Evolutionary conservation across 116 monocot species (phyloP), one percentile per base, ranked within the genome.

Genomic region (Posidonia oceanica): DNA sequence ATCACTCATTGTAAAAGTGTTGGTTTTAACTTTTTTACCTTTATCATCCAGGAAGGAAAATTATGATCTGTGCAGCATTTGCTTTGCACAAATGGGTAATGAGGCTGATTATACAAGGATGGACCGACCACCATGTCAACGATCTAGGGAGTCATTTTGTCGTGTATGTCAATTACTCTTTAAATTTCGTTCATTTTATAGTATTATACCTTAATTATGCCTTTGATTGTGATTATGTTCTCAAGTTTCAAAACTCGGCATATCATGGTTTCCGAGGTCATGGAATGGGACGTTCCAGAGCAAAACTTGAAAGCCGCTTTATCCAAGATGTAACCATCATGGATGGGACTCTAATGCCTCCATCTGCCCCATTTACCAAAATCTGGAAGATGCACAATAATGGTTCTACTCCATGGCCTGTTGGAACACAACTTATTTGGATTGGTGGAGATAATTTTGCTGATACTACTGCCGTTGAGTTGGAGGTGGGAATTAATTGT

Each of bases 331-430:
- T 96, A 10, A 88, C 95, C 14, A 82, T 96, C 21, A 55, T 72
- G 21, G 95, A 96, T 83, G 95, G 91, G 40, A 96, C 91, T 38
- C 4, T 81, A 42, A 82, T 96, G 86, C 59, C 86, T 29, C 84
- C 88, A 55, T 78, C 53, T 36, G 81, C 83, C 44, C 83, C 71
- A 13, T 91, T 96, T 66, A 96, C 91, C 4, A 96, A 96, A 72
- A 91, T 96, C 72, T 96, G 95, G 95, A 76, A 86, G 59, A 80
- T 96, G 88, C 80, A 72, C 16, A 96, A 96, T 72, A 88, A 80
- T 78, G 95, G 95, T 21, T 75, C 66, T n/a, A 61, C 71, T 54
- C 52, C 54, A 14, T 96, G 95, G 91, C 88, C 91, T 12, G 67
- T 55, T 54, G 91, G 95, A 22, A 91, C 88, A 13, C 86, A 78